A percentile compares a stretch with the other conserved stretches of the same genome.
Evolutionary conservation across 2,329 filamentous ascomycete genomes (phyloP).

Genomic region (Aureobasidium vineae): DNA sequence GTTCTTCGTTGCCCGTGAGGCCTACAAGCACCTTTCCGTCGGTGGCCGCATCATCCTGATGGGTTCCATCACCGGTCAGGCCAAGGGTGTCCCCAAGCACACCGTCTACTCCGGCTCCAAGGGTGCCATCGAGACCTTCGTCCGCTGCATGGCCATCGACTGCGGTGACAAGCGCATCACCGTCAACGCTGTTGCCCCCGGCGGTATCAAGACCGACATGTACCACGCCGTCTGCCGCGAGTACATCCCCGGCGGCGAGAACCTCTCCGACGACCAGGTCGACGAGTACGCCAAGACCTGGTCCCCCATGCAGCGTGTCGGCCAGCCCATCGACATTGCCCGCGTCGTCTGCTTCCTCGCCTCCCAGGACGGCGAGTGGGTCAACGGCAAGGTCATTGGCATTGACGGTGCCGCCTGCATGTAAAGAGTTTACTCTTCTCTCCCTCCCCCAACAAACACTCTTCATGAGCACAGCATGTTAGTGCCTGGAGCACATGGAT

Average conservation of each 20-base stretch:
- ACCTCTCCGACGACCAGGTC: conserved; percentile 57
- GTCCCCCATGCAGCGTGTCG: conserved; percentile 64
- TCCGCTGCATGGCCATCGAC: conserved; percentile 56
- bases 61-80: conserved; percentile 58
- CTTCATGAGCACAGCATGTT: conserved; percentile 6
- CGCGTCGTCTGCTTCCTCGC: conserved; percentile 62
- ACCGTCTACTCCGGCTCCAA: conserved; percentile 55
- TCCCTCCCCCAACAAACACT: not conserved
- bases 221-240: conserved; percentile 64
- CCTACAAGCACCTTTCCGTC: conserved; percentile 54
- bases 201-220: conserved; percentile 58
- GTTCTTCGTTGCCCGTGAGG: conserved; percentile 61
- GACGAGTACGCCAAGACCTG: conserved; percentile 63
- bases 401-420: conserved; percentile 46
- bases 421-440: conserved; percentile 30
- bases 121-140: conserved; percentile 56
- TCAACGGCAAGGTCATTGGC: conserved; percentile 56
- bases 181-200: conserved; percentile 60
- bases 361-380: conserved; percentile 57
- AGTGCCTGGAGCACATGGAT: conserved; percentile 22
- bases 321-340: conserved; percentile 66
- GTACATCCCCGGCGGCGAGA: conserved; percentile 60
- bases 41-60: conserved; percentile 55
- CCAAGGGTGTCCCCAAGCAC: conserved; percentile 56
- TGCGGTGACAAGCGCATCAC: conserved; percentile 56